Base-by-base conservation (phyloP, 2,329 filamentous ascomycete genomes). In the Geosmithia morbida region DNA sequence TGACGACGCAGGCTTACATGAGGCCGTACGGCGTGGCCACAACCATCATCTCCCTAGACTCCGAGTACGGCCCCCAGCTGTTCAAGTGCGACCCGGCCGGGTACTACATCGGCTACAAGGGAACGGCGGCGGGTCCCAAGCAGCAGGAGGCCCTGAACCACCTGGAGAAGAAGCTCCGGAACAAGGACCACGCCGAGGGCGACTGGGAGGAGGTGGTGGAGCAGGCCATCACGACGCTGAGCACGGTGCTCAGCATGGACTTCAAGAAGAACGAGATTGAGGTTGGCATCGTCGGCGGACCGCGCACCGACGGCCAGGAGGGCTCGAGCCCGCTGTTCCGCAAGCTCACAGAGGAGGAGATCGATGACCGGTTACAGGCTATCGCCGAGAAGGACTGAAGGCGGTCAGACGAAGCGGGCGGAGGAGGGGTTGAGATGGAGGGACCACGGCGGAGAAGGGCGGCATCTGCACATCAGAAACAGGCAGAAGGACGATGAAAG, bases 201-300 rank as follows among this genome's bases (percentile, higher is more conserved):
- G 82, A 72, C 61, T 98, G 92, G 92, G 87, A 95, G 67, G 92
- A 98, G 51, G 92, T 98, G 45, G 90, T 98, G 45, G 92, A 98
- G 74, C 75, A 97, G 58, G 92, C 87, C 50, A 98, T 98, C 65
- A 86, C 87, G 43, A 90, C 92, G 7, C 71, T 98, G 65, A 95
- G 89, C 77, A 94, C 86, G 37, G 89, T 98, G 51, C 76, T 98
- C 54, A 96, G 90, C 68, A 94, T 97, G 66, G 92, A 98, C 66
- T 98, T 98, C 75, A 98, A 98, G 79, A 97, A 97, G 76, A 85
- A 85, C 57, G 92, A 98, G 74, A 83, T 98, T 64, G 92, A 98
- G 71, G 87, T 98, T 67, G 92, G 92, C 53, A 89, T 98, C 61
- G 92, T 96, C 48, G 92, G 92, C 55, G 90, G 88, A 29, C 89